Percentiles rank a stretch among this genome's conserved stretches.
Evolutionary conservation across 2,329 filamentous ascomycete genomes (phyloP).

Genomic region (Westerdykella ornata): DNA sequence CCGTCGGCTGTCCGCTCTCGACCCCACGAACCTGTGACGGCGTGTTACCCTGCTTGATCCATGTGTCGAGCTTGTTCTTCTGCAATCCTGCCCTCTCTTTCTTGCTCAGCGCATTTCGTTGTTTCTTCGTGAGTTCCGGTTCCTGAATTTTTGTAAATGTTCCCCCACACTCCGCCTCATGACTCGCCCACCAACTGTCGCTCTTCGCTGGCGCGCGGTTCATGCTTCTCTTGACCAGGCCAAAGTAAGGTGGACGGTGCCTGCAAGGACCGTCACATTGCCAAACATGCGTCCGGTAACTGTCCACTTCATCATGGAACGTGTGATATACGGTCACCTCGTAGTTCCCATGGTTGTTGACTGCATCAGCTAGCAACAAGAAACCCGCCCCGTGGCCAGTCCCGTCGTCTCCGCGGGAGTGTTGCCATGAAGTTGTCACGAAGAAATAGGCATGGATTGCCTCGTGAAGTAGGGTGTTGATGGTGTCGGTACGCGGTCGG

Average conservation of each 20-base stretch:
- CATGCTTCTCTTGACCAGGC: conserved; percentile 43
- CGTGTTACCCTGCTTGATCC: conserved; percentile 26
- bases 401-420: conserved; percentile 39
- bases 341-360: conserved; percentile 41
- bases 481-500: conserved; percentile 38
- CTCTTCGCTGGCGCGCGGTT: conserved; percentile 39
- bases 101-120: conserved; percentile 34
- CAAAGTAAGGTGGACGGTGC: conserved; percentile 37
- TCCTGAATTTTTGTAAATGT: conserved; percentile 38
- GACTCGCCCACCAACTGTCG: conserved; percentile 40
- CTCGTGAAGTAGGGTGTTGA: conserved; percentile 43
- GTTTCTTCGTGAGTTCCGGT: conserved; percentile 39
- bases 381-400: conserved; percentile 42
- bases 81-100: conserved; percentile 39
- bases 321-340: conserved; percentile 40
- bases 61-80: conserved; percentile 41
- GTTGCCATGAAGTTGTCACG: conserved; percentile 40
- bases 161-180: conserved; percentile 39
- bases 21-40: too few relatives aligned
- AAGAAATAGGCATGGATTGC: conserved; percentile 45
- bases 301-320: conserved; percentile 44
- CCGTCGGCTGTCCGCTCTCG: background rate
- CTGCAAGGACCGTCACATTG: conserved; percentile 40
- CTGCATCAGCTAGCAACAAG: conserved; percentile 40
- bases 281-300: conserved; percentile 43